Conservation (phyloP, 148 eudicot species). For the Cornus kousa region DNA sequence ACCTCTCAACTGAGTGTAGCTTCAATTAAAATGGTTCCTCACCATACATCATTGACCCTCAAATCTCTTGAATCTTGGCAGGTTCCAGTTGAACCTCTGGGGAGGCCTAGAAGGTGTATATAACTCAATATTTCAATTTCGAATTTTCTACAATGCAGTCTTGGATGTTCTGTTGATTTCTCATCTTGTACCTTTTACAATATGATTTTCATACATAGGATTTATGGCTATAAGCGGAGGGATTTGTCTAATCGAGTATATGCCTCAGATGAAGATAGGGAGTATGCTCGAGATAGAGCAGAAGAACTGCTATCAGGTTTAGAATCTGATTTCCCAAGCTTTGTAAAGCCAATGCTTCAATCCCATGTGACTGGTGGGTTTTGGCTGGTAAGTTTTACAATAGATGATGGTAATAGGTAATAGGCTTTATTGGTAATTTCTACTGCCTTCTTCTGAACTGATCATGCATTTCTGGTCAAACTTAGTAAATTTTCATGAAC, state of each 20-base stretch:
- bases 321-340: slow-evolving; percentile 45
- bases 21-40: not conserved
- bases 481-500: not conserved
- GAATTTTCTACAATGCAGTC: not conserved
- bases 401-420: not conserved
- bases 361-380: slow-evolving; percentile 88
- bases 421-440: not conserved
- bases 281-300: slow-evolving; percentile 45
- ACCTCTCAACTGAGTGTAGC: not conserved
- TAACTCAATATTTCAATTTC: not conserved
- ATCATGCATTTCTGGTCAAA: not conserved
- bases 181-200: not conserved
- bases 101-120: slow-evolving; percentile 42
- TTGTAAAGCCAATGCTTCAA: slow-evolving; percentile 82
- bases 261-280: slow-evolving; percentile 55
- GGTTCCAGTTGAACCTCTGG: slow-evolving; percentile 42
- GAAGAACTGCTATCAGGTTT: slow-evolving; percentile 37
- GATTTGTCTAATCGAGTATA: slow-evolving; percentile 46
- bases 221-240: slow-evolving; percentile 28
- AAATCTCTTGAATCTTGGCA: slow-evolving; percentile 19
- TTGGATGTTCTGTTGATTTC: not conserved
- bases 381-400: slow-evolving; percentile 57
- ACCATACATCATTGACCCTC: not conserved
- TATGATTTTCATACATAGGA: slow-evolving; percentile 7
- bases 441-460: not conserved